phyloP scores from a whole-genome alignment of 148 eudicot genomes.

The Fagopyrum tataricum region DNA sequence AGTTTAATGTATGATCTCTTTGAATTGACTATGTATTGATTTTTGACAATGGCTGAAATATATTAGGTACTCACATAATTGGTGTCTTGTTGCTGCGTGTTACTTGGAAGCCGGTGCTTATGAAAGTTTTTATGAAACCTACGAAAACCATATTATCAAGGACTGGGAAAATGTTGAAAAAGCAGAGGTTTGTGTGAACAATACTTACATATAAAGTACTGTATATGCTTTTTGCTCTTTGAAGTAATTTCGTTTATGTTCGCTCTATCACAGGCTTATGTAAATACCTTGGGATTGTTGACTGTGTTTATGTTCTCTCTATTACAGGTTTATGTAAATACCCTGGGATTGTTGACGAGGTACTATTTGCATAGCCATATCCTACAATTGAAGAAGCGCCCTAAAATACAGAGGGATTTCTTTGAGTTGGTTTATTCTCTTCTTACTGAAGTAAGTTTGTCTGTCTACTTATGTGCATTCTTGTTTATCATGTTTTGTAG shows the following conservation, averaged over 20 bases:
- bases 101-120: slow-evolving; percentile 70
- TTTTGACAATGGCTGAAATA: background rate
- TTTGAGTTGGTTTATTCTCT: slow-evolving; percentile 43
- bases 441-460: slow-evolving; percentile 57
- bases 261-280: background rate
- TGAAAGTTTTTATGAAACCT: slow-evolving; percentile 51
- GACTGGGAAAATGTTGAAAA: slow-evolving; percentile 52
- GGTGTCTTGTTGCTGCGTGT: slow-evolving; percentile 97
- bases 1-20: background rate
- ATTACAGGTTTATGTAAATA: slow-evolving; percentile 25
- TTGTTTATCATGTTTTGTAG: background rate
- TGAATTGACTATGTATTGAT: background rate
- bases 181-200: slow-evolving; percentile 42
- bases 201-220: background rate
- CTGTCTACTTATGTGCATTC: background rate
- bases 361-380: background rate
- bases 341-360: slow-evolving; percentile 21
- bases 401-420: slow-evolving; percentile 29
- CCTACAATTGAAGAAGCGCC: too few species aligned
- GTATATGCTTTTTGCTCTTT: background rate
- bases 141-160: slow-evolving; percentile 55
- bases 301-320: slow-evolving; percentile 50
- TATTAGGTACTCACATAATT: slow-evolving; percentile 73
- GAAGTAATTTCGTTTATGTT: background rate
- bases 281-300: slow-evolving; percentile 50